Evolutionary conservation across 768 basidiomycete species (phyloP).

Genomic region (Punctularia strigosozonata): DNA sequence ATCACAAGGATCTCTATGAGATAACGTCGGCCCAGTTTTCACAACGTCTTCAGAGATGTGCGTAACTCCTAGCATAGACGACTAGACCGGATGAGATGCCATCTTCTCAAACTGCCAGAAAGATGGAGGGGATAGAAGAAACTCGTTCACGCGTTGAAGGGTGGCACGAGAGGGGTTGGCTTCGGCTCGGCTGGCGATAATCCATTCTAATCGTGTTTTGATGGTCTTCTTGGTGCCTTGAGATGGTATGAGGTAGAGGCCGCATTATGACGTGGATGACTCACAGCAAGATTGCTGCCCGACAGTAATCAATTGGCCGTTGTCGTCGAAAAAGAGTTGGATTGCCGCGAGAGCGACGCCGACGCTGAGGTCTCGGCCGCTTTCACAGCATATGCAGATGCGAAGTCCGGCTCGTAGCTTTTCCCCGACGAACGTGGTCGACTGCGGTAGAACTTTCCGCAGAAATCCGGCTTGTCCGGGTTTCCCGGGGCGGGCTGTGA

Average conservation of each 20-base stretch:
- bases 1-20: too few species aligned
- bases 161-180: slow-evolving; percentile 81
- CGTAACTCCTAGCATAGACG: too few species aligned
- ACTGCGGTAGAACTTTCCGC: slow-evolving; percentile 32
- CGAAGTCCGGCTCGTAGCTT: slow-evolving; percentile 23
- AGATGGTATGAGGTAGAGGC: background rate
- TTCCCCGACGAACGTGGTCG: slow-evolving; percentile 31
- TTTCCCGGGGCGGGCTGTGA: slow-evolving; percentile 32
- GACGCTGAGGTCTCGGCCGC: slow-evolving; percentile 50
- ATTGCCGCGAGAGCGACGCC: slow-evolving; percentile 53
- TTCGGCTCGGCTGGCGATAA: slow-evolving; percentile 60
- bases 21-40: too few species aligned
- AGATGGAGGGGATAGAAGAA: slow-evolving; percentile 34
- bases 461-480: slow-evolving; percentile 41
- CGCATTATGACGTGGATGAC: background rate
- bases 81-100: too few species aligned
- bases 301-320: slow-evolving; percentile 22
- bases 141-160: slow-evolving; percentile 71
- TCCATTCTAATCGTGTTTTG: slow-evolving; percentile 72
- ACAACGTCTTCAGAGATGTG: too few species aligned
- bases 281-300: background rate
- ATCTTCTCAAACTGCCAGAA: background rate
- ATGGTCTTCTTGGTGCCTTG: slow-evolving; percentile 46
- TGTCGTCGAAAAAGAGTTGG: slow-evolving; percentile 44
- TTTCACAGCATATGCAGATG: slow-evolving; percentile 41